Evolutionary conservation across 805 yeast genomes (phyloP), one percentile per base, ranked within the genome.

Genomic region (Priceomyces melissophilus): DNA sequence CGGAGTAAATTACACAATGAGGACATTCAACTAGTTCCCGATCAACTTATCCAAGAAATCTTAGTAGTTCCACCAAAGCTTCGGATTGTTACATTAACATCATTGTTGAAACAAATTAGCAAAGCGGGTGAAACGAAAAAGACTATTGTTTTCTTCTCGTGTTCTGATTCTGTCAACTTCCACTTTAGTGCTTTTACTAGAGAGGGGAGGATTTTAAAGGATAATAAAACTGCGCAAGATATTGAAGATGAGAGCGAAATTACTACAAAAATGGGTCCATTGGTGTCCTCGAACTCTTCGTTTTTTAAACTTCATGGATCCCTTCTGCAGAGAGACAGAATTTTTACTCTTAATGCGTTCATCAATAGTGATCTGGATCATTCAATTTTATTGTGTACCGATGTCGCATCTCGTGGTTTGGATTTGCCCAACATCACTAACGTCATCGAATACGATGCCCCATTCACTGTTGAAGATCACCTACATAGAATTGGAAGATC

Each of bases 401-500:
- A 93, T 73, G 98, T 93, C 46, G 99, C 97, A 0, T 82, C 98
- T 27, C 81, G 99, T 67, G 99, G 99, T 47, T 73, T 93, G 47
- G 99, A 93, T 71, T 68, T 93, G 42, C 96, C 96, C 2, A 75
- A 79, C 38, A 87, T 93, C 43, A 78, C 93, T 34, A 79, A 83
- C 36, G 96, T 93, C 26, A 73, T 93, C 13, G 99, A 93, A 61
- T 84, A 82, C 53, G 99, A 93, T 58, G 96, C 99, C 2, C 96
- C 99, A 4, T 90, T 91, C 56, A 77, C 93, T 1, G 73, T 88
- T 4, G 97, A 89, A 47, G 99, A 93, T 58, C 99, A 93, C 72
- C 69, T 93, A 43, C 99, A 93, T 63, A 77, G 99, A 63, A 87
- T 90, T 41, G 99, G 99, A 40, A 81, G 99, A 69, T 89, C 98